Evolutionary conservation across 805 yeast genomes (phyloP).

Genomic region (Scheffersomyces lignosus): DNA sequence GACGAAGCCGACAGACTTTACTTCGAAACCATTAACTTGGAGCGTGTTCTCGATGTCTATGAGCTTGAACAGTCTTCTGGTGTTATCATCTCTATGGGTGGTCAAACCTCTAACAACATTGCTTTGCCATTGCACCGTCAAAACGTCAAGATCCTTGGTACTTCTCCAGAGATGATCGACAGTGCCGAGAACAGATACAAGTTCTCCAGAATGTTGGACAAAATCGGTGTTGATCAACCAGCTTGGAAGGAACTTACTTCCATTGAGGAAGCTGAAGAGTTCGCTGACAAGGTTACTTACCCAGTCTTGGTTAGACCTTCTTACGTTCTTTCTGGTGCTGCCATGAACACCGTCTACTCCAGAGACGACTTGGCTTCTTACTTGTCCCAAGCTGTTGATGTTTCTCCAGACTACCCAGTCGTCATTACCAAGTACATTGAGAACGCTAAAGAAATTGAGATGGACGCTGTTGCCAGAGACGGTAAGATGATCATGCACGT

Average conservation of each 20-base stretch:
- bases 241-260: conserved; percentile 98
- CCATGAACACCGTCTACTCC: conserved; percentile 95
- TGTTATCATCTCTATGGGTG: conserved; percentile 97
- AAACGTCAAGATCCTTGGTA: conserved; percentile 92
- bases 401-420: conserved; percentile 96
- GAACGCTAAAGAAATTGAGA: conserved; percentile 96
- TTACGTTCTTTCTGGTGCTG: conserved; percentile 96
- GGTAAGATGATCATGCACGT: conserved; percentile 96
- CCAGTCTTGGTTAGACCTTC: conserved; percentile 98
- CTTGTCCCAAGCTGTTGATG: conserved; percentile 92
- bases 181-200: conserved; percentile 98
- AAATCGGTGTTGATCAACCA: conserved; percentile 96
- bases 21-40: conserved; percentile 92
- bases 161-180: conserved; percentile 98
- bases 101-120: conserved; percentile 96
- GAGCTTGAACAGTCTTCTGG: conserved; percentile 89
- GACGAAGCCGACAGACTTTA: conserved; percentile 97
- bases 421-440: conserved; percentile 96
- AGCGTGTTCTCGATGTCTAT: conserved; percentile 91
- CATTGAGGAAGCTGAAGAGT: conserved; percentile 85
- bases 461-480: conserved; percentile 96
- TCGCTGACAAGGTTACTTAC: conserved; percentile 86
- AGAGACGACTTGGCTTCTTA: conserved; percentile 84
- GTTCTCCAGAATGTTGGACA: conserved; percentile 95
- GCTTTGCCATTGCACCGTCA: conserved; percentile 91